Evolutionary conservation across 75 land plant species (phyloP).

Genomic region (Pseudotsuga menziesii): DNA sequence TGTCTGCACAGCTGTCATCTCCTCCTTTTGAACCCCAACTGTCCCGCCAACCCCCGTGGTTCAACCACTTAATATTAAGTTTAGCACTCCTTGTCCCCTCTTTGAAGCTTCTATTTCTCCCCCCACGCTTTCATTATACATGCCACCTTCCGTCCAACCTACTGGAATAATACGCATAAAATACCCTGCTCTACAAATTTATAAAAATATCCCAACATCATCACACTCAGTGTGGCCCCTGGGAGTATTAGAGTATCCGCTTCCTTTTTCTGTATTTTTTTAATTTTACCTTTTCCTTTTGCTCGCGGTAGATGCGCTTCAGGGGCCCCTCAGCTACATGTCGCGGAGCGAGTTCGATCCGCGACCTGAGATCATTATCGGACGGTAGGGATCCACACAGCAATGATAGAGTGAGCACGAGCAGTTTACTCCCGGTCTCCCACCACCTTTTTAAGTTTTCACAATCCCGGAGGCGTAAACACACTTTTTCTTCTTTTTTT

Average conservation of each 20-base stretch:
- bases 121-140: constrained; percentile 2
- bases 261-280: neutral
- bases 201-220: neutral
- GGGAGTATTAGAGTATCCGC: constrained; percentile 8
- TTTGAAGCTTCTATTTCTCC: neutral
- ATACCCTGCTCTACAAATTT: neutral
- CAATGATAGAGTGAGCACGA: neutral
- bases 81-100: neutral
- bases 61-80: neutral
- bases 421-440: neutral
- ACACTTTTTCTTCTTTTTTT: no score
- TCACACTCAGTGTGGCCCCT: neutral
- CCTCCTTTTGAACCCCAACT: no score
- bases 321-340: neutral
- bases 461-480: neutral
- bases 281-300: no score
- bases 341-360: neutral
- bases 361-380: neutral
- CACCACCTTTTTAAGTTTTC: neutral
- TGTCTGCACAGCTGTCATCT: neutral
- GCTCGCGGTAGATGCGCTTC: no score
- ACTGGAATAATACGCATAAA: neutral
- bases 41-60: no score
- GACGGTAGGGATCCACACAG: neutral
- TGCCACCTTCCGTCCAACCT: neutral